These are phyloP conservation scores for Volvox reticuliferus DNA, from an alignment of 139 green algal genomes.

Conservation along the genomic window DNA sequence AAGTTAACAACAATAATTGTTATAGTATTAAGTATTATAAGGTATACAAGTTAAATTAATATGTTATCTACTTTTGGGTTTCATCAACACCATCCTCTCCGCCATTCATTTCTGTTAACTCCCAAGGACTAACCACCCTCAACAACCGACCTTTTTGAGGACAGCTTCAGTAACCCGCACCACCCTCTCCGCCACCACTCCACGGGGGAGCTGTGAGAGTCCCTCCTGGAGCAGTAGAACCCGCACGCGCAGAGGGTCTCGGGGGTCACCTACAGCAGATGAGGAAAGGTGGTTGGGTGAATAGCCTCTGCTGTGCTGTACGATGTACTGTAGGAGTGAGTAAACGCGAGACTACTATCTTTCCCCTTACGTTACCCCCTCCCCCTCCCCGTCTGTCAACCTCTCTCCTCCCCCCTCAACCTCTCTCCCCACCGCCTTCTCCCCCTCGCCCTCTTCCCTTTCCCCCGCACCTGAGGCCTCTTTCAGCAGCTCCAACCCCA, in stretches of 20 bases:
- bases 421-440: conserved; percentile 5
- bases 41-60: too few relatives aligned
- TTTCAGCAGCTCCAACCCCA: conserved; percentile 28
- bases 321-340: too few relatives aligned
- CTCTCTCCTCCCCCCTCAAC: background rate
- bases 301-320: too few relatives aligned
- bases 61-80: too few relatives aligned
- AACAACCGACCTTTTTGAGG: conserved; percentile 68
- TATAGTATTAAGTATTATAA: too few relatives aligned
- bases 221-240: conserved; percentile 35
- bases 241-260: background rate
- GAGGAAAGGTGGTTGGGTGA: background rate
- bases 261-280: background rate
- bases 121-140: too few relatives aligned
- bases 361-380: background rate
- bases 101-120: too few relatives aligned
- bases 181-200: conserved; percentile 24
- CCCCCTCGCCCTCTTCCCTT: background rate
- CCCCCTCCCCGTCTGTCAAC: too few relatives aligned
- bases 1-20: too few relatives aligned
- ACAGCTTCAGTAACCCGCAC: conserved; percentile 64
- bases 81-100: too few relatives aligned
- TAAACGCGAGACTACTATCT: too few relatives aligned
- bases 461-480: conserved; percentile 19
- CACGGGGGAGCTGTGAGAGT: background rate